Evolutionary conservation across 768 basidiomycete species (phyloP).

Genomic region (Suillus tomentosus): DNA sequence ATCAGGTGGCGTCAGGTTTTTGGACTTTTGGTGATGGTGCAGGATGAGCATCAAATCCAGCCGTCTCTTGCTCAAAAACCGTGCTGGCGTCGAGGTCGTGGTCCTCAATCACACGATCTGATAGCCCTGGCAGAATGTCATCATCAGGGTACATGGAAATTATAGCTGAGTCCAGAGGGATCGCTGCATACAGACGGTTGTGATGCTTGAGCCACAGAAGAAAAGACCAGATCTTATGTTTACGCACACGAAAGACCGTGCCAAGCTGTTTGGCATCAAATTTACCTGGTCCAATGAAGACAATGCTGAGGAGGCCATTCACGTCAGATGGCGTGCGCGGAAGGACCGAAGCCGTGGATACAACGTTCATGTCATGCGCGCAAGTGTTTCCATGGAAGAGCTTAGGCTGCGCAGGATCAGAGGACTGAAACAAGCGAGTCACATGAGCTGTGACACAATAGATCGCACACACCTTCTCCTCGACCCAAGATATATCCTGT

Average conservation of each 20-base stretch:
- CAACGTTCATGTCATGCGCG: slow-evolving; percentile 34
- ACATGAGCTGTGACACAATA: slow-evolving; percentile 31
- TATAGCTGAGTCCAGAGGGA: not conserved
- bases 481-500: slow-evolving; percentile 22
- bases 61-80: slow-evolving; percentile 30
- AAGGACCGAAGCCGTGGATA: slow-evolving; percentile 29
- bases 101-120: slow-evolving; percentile 21
- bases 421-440: slow-evolving; percentile 26
- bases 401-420: slow-evolving; percentile 21
- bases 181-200: slow-evolving; percentile 10
- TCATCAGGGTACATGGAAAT: slow-evolving; percentile 10
- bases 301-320: slow-evolving; percentile 26
- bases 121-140: not conserved
- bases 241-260: not conserved
- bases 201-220: slow-evolving; percentile 5
- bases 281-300: slow-evolving; percentile 32
- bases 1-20: not conserved
- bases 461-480: slow-evolving; percentile 33
- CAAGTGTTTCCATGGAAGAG: slow-evolving; percentile 37
- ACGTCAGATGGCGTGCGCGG: slow-evolving; percentile 30
- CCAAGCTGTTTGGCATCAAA: not conserved
- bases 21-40: slow-evolving; percentile 3
- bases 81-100: not conserved
- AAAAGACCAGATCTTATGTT: slow-evolving; percentile 1
- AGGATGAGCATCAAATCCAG: slow-evolving; percentile 30